Base-by-base conservation (phyloP, 768 basidiomycete genomes). In the Leccinum uliginosum region DNA sequence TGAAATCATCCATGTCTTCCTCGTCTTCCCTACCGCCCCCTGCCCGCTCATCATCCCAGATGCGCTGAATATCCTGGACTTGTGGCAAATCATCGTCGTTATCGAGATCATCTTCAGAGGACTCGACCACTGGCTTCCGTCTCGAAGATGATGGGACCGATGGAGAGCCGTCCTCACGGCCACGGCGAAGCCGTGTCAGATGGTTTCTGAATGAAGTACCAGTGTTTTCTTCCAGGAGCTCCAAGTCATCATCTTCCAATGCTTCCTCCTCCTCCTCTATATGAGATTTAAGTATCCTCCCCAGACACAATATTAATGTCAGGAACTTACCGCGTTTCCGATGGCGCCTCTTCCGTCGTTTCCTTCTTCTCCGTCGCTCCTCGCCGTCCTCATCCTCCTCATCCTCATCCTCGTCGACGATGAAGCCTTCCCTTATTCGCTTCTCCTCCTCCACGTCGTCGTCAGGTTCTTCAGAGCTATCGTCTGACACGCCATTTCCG, bases 371-470 rank as follows among this genome's bases (percentile, higher is more conserved):
- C 45, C 74, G 79, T 57, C 80, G 76, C 54, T 79, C 80, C 45
- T 80, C 78, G 44, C 83, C 83, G 14, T 81, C 83, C 2, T 83
- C 84, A 0, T 84, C 88, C 4, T 88, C 90, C 0, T 93, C 91
- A 7, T 93, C 91, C n/a, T 93, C 89, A 0, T 90, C 93, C 57
- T 95, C 92, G 9, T 90, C 90, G 8, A 94, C 93, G 64, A 98
- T 97, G 68, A 98, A 97, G 0, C 91, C 94, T 50, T 94, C 90
- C 51, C 84, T 77, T 55, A 97, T 84, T 55, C 83, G 78, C 56
- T 83, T 80, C 64, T 78, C 88, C 74, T 93, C 93, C 59, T 96
- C 95, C 64, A 85, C 89, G 67, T 96, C 93, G 49, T 96, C 93
- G 35, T 95, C 91, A 34, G 83, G 87, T 67, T 93, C 90, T 65